Percentiles rank a stretch among this genome's conserved stretches.
Evolutionary conservation across 2,329 filamentous ascomycete genomes (phyloP).

Genomic region (Hirsutella minnesotensis): DNA sequence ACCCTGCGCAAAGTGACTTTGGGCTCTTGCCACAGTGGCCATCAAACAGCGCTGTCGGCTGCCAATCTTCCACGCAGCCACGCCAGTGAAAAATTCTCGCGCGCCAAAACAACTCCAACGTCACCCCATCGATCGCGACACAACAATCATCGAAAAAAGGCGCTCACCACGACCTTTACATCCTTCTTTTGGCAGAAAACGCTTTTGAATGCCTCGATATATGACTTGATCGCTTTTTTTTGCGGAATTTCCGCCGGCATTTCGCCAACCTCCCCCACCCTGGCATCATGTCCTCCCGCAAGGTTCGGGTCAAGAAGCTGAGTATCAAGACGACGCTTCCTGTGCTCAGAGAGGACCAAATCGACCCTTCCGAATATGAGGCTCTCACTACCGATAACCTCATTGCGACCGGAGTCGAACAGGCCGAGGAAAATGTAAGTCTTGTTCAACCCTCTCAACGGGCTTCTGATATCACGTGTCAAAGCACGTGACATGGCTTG

Average conservation of each 20-base stretch:
- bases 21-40: constrained; percentile 3
- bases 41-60: constrained; percentile 5
- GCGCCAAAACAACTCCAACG: constrained; percentile 43
- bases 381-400: constrained; percentile 68
- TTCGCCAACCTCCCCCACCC: constrained; percentile 23
- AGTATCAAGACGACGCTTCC: constrained; percentile 80
- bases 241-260: constrained; percentile 44
- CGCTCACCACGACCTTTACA: constrained; percentile 38
- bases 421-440: constrained; percentile 94
- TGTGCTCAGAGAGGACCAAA: constrained; percentile 80
- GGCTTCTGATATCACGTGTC: constrained; percentile 36
- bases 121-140: constrained; percentile 38
- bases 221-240: constrained; percentile 54
- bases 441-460: constrained; percentile 13
- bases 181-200: constrained; percentile 36
- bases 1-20: constrained; percentile 6
- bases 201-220: constrained; percentile 43
- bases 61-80: constrained; percentile 10
- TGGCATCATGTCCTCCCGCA: constrained; percentile 49
- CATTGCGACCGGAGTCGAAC: constrained; percentile 95
- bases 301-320: constrained; percentile 80
- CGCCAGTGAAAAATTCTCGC: constrained; percentile 40
- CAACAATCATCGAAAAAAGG: constrained; percentile 41
- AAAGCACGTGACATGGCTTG: constrained; percentile 29
- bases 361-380: constrained; percentile 79